Conservation (phyloP, 345 rosid species). For the Eucalyptus sideroxylon region DNA sequence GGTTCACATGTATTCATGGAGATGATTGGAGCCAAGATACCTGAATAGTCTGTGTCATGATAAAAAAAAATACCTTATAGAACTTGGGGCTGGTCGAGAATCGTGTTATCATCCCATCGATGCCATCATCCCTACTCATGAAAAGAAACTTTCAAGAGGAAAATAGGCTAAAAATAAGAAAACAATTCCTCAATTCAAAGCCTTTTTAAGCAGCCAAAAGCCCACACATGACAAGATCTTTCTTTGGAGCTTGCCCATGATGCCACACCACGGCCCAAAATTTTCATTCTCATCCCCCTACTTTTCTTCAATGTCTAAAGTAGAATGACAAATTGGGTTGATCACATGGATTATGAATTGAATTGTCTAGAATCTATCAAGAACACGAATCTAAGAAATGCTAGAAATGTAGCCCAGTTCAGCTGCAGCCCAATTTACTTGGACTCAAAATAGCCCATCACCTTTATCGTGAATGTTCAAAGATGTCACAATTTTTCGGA, state of each 20-base stretch:
- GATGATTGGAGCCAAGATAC: background rate
- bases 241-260: background rate
- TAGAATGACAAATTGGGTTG: background rate
- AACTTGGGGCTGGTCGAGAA: background rate
- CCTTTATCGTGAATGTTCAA: background rate
- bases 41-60: background rate
- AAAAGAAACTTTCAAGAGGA: background rate
- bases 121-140: background rate
- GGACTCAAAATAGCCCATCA: background rate
- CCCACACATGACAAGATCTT: background rate
- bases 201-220: background rate
- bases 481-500: background rate
- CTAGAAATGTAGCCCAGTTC: background rate
- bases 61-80: background rate
- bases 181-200: background rate
- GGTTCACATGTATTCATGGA: background rate
- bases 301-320: background rate
- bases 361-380: background rate
- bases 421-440: background rate
- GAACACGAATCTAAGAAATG: background rate
- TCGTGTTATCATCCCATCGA: background rate
- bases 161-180: background rate
- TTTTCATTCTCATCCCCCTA: background rate
- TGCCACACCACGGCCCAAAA: background rate
- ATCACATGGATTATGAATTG: background rate